phyloP scores from a whole-genome alignment of 345 rosid species.

The Acer negundo region DNA sequence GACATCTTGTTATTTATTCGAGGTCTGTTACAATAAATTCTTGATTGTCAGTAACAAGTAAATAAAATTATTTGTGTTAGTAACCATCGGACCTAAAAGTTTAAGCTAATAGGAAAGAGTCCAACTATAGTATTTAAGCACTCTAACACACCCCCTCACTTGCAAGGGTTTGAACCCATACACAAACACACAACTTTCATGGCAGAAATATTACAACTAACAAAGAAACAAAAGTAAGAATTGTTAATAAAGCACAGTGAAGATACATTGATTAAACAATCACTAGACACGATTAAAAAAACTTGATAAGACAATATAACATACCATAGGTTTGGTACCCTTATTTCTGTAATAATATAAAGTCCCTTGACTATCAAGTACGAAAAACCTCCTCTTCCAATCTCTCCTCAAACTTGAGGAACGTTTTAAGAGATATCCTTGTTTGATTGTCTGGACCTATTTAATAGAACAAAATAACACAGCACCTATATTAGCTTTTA shows the following conservation, averaged over 20 bases:
- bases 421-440: slow-evolving; percentile 80
- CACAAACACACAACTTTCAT: too few relatives aligned
- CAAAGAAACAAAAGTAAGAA: not conserved
- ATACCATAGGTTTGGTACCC: slow-evolving; percentile 59
- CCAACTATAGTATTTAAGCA: too few relatives aligned
- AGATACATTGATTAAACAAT: not conserved
- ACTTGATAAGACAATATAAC: slow-evolving; percentile 12
- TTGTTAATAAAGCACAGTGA: not conserved
- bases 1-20: not conserved
- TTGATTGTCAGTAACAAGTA: not conserved
- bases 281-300: slow-evolving; percentile 15
- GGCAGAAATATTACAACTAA: not conserved
- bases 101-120: too few relatives aligned
- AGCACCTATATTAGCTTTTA: slow-evolving; percentile 1
- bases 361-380: slow-evolving; percentile 78
- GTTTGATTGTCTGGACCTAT: slow-evolving; percentile 64
- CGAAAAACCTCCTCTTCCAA: slow-evolving; percentile 92
- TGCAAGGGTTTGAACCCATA: too few relatives aligned
- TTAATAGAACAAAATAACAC: slow-evolving; percentile 18
- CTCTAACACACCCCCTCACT: too few relatives aligned
- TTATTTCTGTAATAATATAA: slow-evolving; percentile 74
- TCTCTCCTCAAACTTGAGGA: slow-evolving; percentile 71
- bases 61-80: not conserved
- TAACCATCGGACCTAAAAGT: too few relatives aligned
- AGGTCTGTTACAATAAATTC: not conserved